Conservation (phyloP, 208 protist genomes). For the Wallacemonas sp. region DNA sequence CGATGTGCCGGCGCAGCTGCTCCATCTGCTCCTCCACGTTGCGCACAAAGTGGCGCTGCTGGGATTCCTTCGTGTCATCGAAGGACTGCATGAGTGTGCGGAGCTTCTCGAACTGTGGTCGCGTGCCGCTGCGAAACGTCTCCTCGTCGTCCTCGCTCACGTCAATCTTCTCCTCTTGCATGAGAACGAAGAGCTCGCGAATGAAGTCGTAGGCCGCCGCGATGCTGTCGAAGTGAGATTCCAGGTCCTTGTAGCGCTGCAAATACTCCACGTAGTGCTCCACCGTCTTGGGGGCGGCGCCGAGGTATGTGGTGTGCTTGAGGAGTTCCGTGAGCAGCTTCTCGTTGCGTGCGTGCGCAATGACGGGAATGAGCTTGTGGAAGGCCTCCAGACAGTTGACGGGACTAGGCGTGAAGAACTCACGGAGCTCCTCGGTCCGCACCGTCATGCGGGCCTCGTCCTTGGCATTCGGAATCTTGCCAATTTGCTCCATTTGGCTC, state of each 20-base stretch:
- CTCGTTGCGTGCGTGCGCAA: slow-evolving; percentile 88
- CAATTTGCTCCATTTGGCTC: slow-evolving; percentile 84
- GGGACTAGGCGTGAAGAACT: slow-evolving; percentile 91
- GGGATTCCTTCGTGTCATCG: slow-evolving; percentile 87
- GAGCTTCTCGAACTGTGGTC: slow-evolving; percentile 92
- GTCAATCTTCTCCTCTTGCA: slow-evolving; percentile 88
- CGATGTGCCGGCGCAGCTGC: slow-evolving; percentile 82
- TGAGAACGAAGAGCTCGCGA: slow-evolving; percentile 83
- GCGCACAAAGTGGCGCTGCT: slow-evolving; percentile 90
- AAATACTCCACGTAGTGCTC: slow-evolving; percentile 93
- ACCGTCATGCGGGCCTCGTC: slow-evolving; percentile 90
- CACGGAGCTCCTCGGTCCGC: slow-evolving; percentile 78
- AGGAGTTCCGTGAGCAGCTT: slow-evolving; percentile 85
- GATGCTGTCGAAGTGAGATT: slow-evolving; percentile 76
- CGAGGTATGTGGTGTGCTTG: slow-evolving; percentile 79
- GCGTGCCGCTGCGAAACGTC: slow-evolving; percentile 89
- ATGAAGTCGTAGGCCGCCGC: slow-evolving; percentile 89
- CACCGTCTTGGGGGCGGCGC: slow-evolving; percentile 78
- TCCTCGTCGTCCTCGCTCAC: slow-evolving; percentile 88
- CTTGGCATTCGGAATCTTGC: slow-evolving; percentile 80
- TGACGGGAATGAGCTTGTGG: slow-evolving; percentile 89
- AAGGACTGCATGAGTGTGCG: slow-evolving; percentile 84
- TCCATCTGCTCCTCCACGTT: slow-evolving; percentile 94
- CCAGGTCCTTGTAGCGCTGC: slow-evolving; percentile 78
- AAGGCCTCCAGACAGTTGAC: slow-evolving; percentile 81